A percentile compares a stretch with the other conserved stretches of the same genome.
Conservation (phyloP, 345 rosid genomes). For the Pistacia integerrima region DNA sequence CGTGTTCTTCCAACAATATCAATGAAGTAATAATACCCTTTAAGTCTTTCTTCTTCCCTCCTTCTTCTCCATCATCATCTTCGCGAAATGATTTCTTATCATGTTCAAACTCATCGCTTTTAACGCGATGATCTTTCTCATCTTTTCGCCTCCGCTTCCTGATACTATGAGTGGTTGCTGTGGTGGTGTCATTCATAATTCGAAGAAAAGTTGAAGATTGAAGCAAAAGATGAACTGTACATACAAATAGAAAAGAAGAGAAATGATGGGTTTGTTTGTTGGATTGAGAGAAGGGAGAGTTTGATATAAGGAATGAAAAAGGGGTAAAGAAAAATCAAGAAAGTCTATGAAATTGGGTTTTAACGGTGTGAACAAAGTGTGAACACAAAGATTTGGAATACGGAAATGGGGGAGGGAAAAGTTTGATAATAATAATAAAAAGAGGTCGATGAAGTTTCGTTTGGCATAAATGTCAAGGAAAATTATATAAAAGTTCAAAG, state of each 20-base stretch:
- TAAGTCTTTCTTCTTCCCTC: slow-evolving; percentile 38
- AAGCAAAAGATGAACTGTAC: too few species aligned
- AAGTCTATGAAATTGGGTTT: not conserved
- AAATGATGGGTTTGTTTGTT: too few species aligned
- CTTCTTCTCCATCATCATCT: not conserved
- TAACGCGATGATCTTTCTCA: slow-evolving; percentile 13
- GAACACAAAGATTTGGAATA: slow-evolving; percentile 24
- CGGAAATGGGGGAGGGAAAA: not conserved
- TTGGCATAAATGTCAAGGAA: not conserved
- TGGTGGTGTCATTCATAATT: slow-evolving; percentile 9
- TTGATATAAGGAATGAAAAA: slow-evolving; percentile 14
- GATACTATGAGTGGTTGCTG: not conserved
- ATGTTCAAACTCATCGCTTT: slow-evolving; percentile 20
- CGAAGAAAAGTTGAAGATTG: not conserved
- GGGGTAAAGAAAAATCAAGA: not conserved
- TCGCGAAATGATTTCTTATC: not conserved
- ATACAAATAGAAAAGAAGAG: too few species aligned
- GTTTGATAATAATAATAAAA: not conserved
- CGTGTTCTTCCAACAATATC: slow-evolving; percentile 61
- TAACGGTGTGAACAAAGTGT: slow-evolving; percentile 22
- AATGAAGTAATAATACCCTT: slow-evolving; percentile 55
- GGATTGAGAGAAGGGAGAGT: too few species aligned
- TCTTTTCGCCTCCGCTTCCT: slow-evolving; percentile 21
- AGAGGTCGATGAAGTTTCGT: not conserved
- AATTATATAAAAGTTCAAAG: too few species aligned